phyloP scores from a whole-genome alignment of 2,329 filamentous ascomycete species.

The Harringtonia aguacate region DNA sequence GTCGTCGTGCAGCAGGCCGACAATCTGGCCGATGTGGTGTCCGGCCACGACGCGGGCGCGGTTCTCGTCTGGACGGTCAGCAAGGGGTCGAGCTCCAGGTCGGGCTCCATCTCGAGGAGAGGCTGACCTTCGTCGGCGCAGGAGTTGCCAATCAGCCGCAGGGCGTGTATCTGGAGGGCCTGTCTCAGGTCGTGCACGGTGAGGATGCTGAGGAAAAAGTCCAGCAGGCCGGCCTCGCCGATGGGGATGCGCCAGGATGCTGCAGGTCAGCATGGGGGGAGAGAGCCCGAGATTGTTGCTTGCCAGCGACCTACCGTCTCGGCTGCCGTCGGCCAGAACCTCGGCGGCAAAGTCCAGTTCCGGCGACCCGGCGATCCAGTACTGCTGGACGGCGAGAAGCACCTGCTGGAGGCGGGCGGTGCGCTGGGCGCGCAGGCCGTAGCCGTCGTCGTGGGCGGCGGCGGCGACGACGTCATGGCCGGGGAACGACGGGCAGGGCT shows the following conservation, averaged over 20 bases:
- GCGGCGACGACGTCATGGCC: background rate
- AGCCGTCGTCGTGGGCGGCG: background rate
- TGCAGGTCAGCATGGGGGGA: too few relatives aligned
- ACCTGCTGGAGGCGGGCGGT: conserved; percentile 23
- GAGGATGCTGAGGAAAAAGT: conserved; percentile 42
- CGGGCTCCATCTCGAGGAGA: background rate
- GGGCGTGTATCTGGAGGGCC: conserved; percentile 38
- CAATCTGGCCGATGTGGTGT: conserved; percentile 34
- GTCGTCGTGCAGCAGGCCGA: conserved; percentile 35
- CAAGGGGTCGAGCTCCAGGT: background rate
- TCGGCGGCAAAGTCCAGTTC: conserved; percentile 37
- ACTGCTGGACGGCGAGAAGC: conserved; percentile 25
- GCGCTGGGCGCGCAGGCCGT: conserved; percentile 11
- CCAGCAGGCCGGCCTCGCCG: conserved; percentile 46
- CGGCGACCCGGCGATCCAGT: conserved; percentile 27
- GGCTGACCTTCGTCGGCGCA: conserved; percentile 46
- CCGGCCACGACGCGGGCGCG: conserved; percentile 41
- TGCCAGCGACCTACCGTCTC: conserved; percentile 41
- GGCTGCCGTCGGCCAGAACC: conserved; percentile 43
- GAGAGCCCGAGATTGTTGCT: too few relatives aligned
- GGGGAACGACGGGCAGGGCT: background rate
- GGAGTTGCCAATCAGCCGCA: conserved; percentile 51
- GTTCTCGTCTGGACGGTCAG: conserved; percentile 40
- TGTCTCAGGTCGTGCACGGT: conserved; percentile 25
- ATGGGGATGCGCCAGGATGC: conserved; percentile 46